These are phyloP conservation scores for Aristolochia contorta DNA, from an alignment of 164 flowering plant genomes.

Conservation along the genomic window DNA sequence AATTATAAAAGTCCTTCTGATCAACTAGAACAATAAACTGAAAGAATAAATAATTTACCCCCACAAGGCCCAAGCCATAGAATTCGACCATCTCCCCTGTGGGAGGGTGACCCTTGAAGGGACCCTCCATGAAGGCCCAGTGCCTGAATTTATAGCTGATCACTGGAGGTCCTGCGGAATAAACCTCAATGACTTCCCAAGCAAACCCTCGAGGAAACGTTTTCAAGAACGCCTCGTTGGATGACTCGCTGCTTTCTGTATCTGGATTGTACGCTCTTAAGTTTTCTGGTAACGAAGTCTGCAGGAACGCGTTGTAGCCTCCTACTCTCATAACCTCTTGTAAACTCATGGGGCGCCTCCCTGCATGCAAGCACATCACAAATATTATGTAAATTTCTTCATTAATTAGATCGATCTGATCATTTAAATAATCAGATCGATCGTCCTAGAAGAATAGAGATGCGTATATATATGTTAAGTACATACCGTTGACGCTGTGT, in stretches of 20 bases:
- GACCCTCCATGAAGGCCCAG: slow-evolving; percentile 79
- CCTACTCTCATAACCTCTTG: slow-evolving; percentile 32
- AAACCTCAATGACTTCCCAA: slow-evolving; percentile 40
- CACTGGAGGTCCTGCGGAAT: slow-evolving; percentile 61
- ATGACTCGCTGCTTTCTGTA: slow-evolving; percentile 24
- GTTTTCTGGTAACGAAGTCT: slow-evolving; percentile 53
- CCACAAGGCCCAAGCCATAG: slow-evolving; percentile 35
- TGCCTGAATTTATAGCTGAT: slow-evolving; percentile 72
- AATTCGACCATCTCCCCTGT: slow-evolving; percentile 55
- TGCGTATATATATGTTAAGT: background rate
- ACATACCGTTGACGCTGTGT: slow-evolving; percentile 45
- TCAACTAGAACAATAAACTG: too few species aligned
- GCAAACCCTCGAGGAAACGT: slow-evolving; percentile 5
- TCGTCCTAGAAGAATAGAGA: too few species aligned
- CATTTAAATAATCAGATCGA: too few species aligned
- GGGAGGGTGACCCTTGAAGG: slow-evolving; percentile 65
- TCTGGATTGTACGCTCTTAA: slow-evolving; percentile 50
- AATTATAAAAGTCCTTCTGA: too few species aligned
- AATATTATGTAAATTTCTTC: too few species aligned
- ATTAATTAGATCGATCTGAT: too few species aligned
- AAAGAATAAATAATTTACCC: slow-evolving; percentile 24
- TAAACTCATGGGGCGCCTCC: slow-evolving; percentile 24
- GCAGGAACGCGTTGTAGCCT: slow-evolving; percentile 43
- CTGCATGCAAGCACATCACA: slow-evolving; percentile 13
- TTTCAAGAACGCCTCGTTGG: slow-evolving; percentile 15